These are phyloP conservation scores for Apostasia shenzhenica DNA, from an alignment of 106 monocot species.

Conservation along the genomic window DNA sequence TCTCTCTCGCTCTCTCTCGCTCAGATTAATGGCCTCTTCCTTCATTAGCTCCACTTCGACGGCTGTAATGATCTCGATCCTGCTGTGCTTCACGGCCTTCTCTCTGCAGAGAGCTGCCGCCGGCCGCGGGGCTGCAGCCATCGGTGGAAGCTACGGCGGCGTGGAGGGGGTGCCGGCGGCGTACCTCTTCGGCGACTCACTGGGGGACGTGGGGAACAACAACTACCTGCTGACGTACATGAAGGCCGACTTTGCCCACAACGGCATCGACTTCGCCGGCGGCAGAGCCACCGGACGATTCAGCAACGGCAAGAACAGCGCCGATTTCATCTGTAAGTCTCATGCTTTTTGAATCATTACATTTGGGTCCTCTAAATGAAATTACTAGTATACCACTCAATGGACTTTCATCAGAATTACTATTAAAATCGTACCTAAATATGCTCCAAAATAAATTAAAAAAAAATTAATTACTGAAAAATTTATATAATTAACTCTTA, in stretches of 20 bases:
- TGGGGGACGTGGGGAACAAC: slow-evolving; percentile 43
- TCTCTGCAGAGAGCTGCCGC: not conserved
- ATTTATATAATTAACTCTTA: too few relatives aligned
- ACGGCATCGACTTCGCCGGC: slow-evolving; percentile 36
- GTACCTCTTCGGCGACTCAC: slow-evolving; percentile 39
- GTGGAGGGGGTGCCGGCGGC: slow-evolving; percentile 17
- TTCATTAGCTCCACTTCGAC: not conserved
- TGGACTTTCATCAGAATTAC: too few relatives aligned
- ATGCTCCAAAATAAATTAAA: too few relatives aligned
- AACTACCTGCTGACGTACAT: slow-evolving; percentile 25
- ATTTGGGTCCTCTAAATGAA: too few relatives aligned
- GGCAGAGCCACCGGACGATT: slow-evolving; percentile 37
- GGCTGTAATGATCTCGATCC: not conserved
- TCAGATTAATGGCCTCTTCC: not conserved
- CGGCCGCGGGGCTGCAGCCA: not conserved
- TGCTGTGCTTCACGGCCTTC: not conserved
- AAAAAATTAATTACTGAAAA: too few relatives aligned
- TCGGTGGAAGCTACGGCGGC: not conserved
- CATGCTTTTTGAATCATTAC: not conserved
- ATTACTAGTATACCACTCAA: too few relatives aligned
- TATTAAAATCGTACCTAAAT: too few relatives aligned
- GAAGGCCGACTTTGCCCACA: slow-evolving; percentile 40
- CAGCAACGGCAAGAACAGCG: slow-evolving; percentile 44
- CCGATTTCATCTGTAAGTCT: slow-evolving; percentile 28
- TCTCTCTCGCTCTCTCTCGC: not conserved